Evolutionary conservation across 192 early-diverging fungal species (phyloP).

Genomic region (Entomortierella lignicola): DNA sequence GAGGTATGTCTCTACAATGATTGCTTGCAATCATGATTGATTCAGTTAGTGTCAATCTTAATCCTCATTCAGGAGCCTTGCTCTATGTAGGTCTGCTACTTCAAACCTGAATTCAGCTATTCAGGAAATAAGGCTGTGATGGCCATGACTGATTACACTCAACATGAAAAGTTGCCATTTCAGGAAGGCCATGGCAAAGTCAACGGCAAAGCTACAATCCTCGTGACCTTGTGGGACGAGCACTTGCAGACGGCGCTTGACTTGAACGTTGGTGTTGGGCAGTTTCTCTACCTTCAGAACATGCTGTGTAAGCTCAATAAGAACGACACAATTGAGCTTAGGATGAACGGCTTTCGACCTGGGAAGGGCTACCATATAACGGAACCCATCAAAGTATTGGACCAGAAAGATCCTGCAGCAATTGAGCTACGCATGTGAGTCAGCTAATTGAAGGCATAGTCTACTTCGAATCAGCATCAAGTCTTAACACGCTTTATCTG

Average conservation of each 20-base stretch:
- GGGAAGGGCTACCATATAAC: neutral
- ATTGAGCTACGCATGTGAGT: constrained; percentile 7
- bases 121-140: constrained; percentile 3
- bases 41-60: neutral
- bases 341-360: constrained; percentile 11
- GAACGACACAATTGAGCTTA: constrained; percentile 13
- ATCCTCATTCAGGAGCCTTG: neutral
- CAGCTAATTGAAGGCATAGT: neutral
- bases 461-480: neutral
- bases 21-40: neutral
- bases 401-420: neutral
- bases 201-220: constrained; percentile 16
- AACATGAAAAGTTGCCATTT: constrained; percentile 18
- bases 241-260: neutral
- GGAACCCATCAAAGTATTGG: constrained; percentile 9
- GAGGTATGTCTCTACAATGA: constrained; percentile 2
- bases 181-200: constrained; percentile 7
- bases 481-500: neutral
- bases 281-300: constrained; percentile 27
- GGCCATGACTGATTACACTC: constrained; percentile 43
- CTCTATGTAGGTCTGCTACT: constrained; percentile 18
- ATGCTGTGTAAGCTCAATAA: constrained; percentile 9
- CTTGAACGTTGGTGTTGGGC: constrained; percentile 2
- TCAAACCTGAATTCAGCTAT: neutral
- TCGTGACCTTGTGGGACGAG: constrained; percentile 47